phyloP scores from a whole-genome alignment of 176 grass and related monocot genomes.

The Rhynchospora pubera region DNA sequence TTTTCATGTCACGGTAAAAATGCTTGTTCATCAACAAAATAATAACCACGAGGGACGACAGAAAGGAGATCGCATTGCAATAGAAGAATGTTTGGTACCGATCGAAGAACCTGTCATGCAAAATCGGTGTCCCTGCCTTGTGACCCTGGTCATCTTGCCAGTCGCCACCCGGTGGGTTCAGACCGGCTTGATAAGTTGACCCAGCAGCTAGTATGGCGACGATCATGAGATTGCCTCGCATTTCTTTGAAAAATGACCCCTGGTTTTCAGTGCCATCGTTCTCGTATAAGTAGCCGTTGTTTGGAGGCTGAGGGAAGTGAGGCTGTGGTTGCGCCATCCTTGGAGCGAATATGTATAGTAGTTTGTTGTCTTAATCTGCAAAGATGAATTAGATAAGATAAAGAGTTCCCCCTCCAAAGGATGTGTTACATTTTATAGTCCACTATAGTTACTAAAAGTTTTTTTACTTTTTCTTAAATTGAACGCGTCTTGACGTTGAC shows the following conservation, averaged over 20 bases:
- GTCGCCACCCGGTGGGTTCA: slow-evolving; percentile 40
- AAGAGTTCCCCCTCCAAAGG: too few species aligned
- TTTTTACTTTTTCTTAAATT: too few species aligned
- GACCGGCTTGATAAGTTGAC: slow-evolving; percentile 38
- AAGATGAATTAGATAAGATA: too few species aligned
- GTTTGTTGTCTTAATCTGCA: too few species aligned
- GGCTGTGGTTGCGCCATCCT: too few species aligned
- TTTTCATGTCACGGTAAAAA: not conserved
- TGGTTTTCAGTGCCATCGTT: not conserved
- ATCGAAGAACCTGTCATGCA: not conserved
- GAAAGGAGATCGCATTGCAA: slow-evolving; percentile 51
- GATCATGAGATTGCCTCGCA: slow-evolving; percentile 28
- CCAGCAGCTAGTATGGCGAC: slow-evolving; percentile 41
- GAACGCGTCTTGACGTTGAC: too few species aligned
- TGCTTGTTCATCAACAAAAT: slow-evolving; percentile 43
- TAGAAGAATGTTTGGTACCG: slow-evolving; percentile 47
- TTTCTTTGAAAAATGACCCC: not conserved
- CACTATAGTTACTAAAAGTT: too few species aligned
- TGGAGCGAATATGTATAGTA: too few species aligned
- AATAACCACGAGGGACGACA: slow-evolving; percentile 38
- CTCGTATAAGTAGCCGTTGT: too few species aligned
- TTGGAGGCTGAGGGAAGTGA: too few species aligned
- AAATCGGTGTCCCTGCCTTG: slow-evolving; percentile 18
- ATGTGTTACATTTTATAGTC: too few species aligned
- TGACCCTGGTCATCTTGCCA: slow-evolving; percentile 25